Evolutionary conservation across 2,329 filamentous ascomycete species (phyloP).

Genomic region (Colletotrichum falcatum): DNA sequence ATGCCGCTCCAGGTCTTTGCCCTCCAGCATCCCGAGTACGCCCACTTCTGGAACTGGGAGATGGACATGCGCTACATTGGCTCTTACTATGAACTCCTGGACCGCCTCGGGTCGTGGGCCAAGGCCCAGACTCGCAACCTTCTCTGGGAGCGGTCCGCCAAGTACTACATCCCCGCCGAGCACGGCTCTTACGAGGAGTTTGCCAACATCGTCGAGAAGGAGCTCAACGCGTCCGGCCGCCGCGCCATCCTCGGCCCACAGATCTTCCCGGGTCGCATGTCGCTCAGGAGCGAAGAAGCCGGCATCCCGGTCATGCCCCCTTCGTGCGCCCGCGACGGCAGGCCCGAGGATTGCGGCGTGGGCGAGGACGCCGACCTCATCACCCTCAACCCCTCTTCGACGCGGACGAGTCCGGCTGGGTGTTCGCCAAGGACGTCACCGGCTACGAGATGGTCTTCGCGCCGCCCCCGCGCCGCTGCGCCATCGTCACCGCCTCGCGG

Average conservation of each 20-base stretch:
- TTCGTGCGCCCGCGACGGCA: slow-evolving; percentile 65
- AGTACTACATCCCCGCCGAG: slow-evolving; percentile 79
- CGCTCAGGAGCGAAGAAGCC: slow-evolving; percentile 64
- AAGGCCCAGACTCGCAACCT: slow-evolving; percentile 74
- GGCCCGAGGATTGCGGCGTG: slow-evolving; percentile 69
- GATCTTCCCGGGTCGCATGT: slow-evolving; percentile 60
- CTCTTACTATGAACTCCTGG: slow-evolving; percentile 79
- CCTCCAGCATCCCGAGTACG: slow-evolving; percentile 71
- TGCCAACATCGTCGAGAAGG: slow-evolving; percentile 70
- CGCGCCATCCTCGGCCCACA: slow-evolving; percentile 78
- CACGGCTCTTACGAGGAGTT: slow-evolving; percentile 82
- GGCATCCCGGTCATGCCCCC: slow-evolving; percentile 66
- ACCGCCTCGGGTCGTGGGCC: slow-evolving; percentile 75
- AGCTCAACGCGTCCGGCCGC: slow-evolving; percentile 64
- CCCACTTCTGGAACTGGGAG: slow-evolving; percentile 78
- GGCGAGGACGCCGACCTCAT: slow-evolving; percentile 81
- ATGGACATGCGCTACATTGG: slow-evolving; percentile 76
- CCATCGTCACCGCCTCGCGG: slow-evolving; percentile 78
- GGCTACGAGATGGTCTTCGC: slow-evolving; percentile 69
- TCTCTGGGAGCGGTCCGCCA: slow-evolving; percentile 82
- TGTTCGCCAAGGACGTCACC: slow-evolving; percentile 76
- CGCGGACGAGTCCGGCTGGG: slow-evolving; percentile 77
- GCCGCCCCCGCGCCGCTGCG: slow-evolving; percentile 74
- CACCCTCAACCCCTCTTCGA: slow-evolving; percentile 82
- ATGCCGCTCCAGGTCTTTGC: slow-evolving; percentile 74